These are phyloP conservation scores for Rhodotorula sp. DNA, from an alignment of 1,284 basidiomycete species.

Conservation along the genomic window DNA sequence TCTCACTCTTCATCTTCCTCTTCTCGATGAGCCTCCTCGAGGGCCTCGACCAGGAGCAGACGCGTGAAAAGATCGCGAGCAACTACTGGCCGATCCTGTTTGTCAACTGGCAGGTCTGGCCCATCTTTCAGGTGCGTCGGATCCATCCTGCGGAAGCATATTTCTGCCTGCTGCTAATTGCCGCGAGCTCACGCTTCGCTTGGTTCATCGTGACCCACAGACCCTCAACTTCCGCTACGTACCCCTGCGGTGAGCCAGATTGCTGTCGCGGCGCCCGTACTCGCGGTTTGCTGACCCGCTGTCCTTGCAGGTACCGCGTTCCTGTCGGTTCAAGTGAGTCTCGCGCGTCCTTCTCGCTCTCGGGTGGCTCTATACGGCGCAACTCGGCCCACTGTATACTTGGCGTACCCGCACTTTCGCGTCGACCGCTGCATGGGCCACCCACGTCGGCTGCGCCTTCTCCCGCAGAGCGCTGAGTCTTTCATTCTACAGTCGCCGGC, in stretches of 20 bases:
- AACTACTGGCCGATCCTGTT: constrained; percentile 37
- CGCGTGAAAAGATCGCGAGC: constrained; percentile 26
- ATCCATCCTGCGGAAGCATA: too few relatives aligned
- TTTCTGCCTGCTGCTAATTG: background rate
- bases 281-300: background rate
- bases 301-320: constrained; percentile 26
- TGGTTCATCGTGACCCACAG: background rate
- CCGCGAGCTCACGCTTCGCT: background rate
- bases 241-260: constrained; percentile 16
- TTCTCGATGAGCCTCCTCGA: constrained; percentile 41
- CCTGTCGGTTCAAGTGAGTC: constrained; percentile 32
- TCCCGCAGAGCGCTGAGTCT: too few relatives aligned
- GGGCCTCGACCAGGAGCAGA: constrained; percentile 34
- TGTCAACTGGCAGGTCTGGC: constrained; percentile 44
- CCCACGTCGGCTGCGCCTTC: too few relatives aligned
- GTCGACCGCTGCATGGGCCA: too few relatives aligned
- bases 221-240: constrained; percentile 41
- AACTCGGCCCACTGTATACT: too few relatives aligned
- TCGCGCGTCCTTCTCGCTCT: too few relatives aligned
- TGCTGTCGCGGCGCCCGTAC: background rate
- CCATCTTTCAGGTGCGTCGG: constrained; percentile 28
- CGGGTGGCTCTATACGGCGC: too few relatives aligned
- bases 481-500: constrained; percentile 2
- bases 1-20: constrained; percentile 42
- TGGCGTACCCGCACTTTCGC: too few relatives aligned